Base-by-base conservation (phyloP, 2,329 filamentous ascomycete species). In the Neonectria ditissima region DNA sequence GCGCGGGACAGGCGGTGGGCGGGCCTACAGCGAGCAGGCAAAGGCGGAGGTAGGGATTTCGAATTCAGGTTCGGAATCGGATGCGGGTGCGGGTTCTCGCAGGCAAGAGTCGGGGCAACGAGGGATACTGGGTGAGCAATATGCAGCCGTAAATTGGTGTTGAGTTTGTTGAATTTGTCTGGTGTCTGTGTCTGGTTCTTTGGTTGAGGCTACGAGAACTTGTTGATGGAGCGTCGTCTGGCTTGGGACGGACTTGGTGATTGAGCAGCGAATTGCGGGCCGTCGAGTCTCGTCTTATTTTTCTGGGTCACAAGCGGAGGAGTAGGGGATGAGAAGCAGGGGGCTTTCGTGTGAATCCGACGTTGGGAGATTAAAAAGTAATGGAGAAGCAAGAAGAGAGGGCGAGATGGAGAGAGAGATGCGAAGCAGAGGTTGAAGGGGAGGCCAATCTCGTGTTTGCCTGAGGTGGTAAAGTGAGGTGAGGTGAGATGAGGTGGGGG, bases 91-190 rank as follows among this genome's bases (percentile, higher is more conserved):
- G 50, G 48, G 41, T 44, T 59, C 41, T 30, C 41, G 57, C 37
- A 22, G 48, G 51, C 47, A 44, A 58, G 32, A 44, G 11, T 37
- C 30, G 45, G 53, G 20, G 34, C 51, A 51, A 71, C 68, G 34
- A 37, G 34, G 48, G 52, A 73, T 72, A 68, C 62, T 73, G 62
- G 50, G 55, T 61, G 70, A 70, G 69, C 60, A 64, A 68, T 69
- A 73, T 72, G 65, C 37, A 69, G 66, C 50, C 51, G 69, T 67
- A 69, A 63, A 24, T 70, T 47, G 61, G 65, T 65, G 52, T 62
- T 73, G 58, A 26, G 41, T 37, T 50, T 55, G 47, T 5, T 32
- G 51, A 55, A 55, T 56, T 41, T 62, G 57, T 69, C 63, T 58
- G n/a, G 45, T 50, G 55, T 65, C 45, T 63, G 37, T 39, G 37